Conservation (phyloP, 2,329 filamentous ascomycete species). For the Penicillium sp. region DNA sequence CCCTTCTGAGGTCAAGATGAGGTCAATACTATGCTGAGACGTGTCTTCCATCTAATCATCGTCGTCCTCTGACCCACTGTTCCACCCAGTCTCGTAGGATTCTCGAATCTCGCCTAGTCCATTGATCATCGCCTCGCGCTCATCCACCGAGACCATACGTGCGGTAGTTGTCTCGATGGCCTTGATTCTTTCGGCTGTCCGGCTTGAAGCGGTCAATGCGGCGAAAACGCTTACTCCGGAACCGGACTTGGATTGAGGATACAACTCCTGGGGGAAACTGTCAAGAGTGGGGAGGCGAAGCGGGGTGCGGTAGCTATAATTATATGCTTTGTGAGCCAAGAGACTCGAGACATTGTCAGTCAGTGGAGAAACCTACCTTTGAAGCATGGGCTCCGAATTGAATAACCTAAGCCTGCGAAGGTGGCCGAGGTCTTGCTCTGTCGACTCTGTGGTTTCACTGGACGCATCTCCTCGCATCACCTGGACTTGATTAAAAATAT, state of each 20-base stretch:
- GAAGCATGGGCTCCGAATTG: constrained; percentile 32
- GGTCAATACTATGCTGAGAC: constrained; percentile 1
- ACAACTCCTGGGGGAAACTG: constrained; percentile 73
- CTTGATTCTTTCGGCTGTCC: constrained; percentile 65
- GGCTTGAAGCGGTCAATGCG: constrained; percentile 67
- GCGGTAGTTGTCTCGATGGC: constrained; percentile 59
- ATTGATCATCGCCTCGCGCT: constrained; percentile 78
- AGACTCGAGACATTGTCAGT: constrained; percentile 7
- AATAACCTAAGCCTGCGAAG: constrained; percentile 30
- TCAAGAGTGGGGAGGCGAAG: constrained; percentile 72
- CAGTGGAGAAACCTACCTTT: constrained; percentile 25
- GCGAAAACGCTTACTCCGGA: constrained; percentile 47
- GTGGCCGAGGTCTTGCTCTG: constrained; percentile 22
- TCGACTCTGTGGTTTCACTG: constrained; percentile 10
- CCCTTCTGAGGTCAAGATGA: not conserved
- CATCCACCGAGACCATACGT: constrained; percentile 63
- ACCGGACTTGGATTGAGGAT: constrained; percentile 45
- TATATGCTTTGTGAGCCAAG: not conserved
- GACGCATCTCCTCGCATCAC: constrained; percentile 28
- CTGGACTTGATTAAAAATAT: constrained; percentile 36
- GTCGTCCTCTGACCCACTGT: constrained; percentile 55
- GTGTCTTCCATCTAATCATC: constrained; percentile 33
- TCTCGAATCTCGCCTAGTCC: constrained; percentile 76
- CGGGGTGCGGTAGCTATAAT: constrained; percentile 33
- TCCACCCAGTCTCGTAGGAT: constrained; percentile 84